Conservation (phyloP, 495 filamentous ascomycete species). For the Aspergillus bertholletiae region DNA sequence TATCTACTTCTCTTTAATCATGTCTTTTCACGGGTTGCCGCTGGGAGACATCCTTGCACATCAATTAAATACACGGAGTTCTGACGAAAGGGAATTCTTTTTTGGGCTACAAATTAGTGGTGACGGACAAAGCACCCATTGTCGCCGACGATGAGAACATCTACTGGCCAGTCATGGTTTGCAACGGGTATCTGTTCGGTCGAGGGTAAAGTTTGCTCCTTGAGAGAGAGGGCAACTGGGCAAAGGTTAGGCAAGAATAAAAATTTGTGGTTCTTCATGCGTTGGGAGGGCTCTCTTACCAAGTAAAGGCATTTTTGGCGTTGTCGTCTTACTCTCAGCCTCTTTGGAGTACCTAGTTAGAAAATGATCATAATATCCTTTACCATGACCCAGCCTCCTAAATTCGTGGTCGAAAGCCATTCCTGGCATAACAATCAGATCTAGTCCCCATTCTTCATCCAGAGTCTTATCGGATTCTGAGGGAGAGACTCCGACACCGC, state of each 20-base stretch:
- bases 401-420: constrained; percentile 82
- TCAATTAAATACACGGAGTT: constrained; percentile 17
- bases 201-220: constrained; percentile 73
- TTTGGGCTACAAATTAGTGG: constrained; percentile 21
- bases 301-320: constrained; percentile 59
- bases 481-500: constrained; percentile 35
- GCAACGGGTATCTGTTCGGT: constrained; percentile 63
- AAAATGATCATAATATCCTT: constrained; percentile 96
- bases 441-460: constrained; percentile 54
- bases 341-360: constrained; percentile 63
- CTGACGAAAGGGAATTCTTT: constrained; percentile 13
- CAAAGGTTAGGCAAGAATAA: constrained; percentile 23
- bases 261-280: constrained; percentile 12
- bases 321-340: constrained; percentile 31
- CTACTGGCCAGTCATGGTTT: constrained; percentile 61
- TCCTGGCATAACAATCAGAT: constrained; percentile 89
- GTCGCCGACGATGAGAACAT: constrained; percentile 64
- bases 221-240: constrained; percentile 79
- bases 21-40: constrained; percentile 16
- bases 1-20: constrained; percentile 19
- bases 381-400: constrained; percentile 85
- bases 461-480: constrained; percentile 9
- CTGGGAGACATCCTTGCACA: constrained; percentile 13
- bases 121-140: constrained; percentile 34
- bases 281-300: constrained; percentile 41